Evolutionary conservation across 768 basidiomycete species (phyloP).

Genomic region (Omphalotus guepiniiformis): DNA sequence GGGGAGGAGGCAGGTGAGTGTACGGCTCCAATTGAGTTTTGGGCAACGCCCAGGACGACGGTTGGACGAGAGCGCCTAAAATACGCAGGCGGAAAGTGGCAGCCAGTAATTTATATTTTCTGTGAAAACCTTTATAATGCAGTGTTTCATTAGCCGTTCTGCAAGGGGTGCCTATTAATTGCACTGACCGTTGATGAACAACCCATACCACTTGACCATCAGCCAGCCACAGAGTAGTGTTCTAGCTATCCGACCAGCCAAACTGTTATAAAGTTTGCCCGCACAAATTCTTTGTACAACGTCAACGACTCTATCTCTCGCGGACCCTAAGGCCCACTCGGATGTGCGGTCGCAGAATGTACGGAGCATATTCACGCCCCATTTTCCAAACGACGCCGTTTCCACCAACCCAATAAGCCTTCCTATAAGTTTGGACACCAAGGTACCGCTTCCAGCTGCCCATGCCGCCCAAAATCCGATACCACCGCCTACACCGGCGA

Average conservation of each 20-base stretch:
- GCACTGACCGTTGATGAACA: constrained; percentile 23
- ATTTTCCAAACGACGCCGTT: constrained; percentile 3
- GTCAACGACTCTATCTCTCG: too few species aligned
- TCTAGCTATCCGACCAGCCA: too few species aligned
- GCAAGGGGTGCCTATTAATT: not conserved
- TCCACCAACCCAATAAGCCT: constrained; percentile 8
- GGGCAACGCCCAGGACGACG: constrained; percentile 30
- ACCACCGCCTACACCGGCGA: constrained; percentile 59
- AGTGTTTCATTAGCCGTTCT: not conserved
- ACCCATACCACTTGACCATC: constrained; percentile 5
- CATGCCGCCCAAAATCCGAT: constrained; percentile 23
- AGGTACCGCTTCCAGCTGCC: constrained; percentile 10
- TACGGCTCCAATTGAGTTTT: constrained; percentile 35
- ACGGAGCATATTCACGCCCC: constrained; percentile 21
- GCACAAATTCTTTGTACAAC: too few species aligned
- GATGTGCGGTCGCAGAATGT: too few species aligned
- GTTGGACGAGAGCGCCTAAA: too few species aligned
- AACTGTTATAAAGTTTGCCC: too few species aligned
- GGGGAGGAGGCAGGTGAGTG: constrained; percentile 34
- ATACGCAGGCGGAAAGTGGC: too few species aligned
- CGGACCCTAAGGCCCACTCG: not conserved
- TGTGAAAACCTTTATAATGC: constrained; percentile 10
- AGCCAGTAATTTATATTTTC: too few species aligned
- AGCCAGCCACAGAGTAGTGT: too few species aligned
- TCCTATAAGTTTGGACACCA: constrained; percentile 12